Conservation (phyloP, 2,329 filamentous ascomycete genomes). For the Xylaria sp. region DNA sequence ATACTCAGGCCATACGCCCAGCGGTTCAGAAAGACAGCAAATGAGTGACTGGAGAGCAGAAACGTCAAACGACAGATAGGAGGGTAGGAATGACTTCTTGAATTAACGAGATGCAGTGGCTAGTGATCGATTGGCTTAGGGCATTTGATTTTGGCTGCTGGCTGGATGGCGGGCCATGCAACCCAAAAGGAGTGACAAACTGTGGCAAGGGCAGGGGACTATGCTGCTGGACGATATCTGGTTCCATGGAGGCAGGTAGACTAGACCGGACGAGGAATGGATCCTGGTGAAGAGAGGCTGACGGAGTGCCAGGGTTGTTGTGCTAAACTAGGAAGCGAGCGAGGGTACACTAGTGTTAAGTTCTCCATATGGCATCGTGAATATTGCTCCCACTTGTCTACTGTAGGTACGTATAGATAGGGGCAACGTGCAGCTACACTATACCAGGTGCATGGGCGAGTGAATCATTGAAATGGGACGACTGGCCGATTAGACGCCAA, state of each 20-base stretch:
- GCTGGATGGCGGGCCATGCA: constrained; percentile 40
- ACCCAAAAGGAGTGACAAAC: constrained; percentile 36
- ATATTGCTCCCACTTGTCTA: background rate
- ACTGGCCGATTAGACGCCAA: constrained; percentile 22
- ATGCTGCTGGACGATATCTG: background rate
- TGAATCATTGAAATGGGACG: constrained; percentile 10
- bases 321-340: constrained; percentile 19
- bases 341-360: background rate
- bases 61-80: constrained; percentile 29
- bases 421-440: background rate
- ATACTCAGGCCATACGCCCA: constrained; percentile 36
- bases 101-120: constrained; percentile 33
- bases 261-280: constrained; percentile 27
- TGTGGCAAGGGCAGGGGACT: constrained; percentile 10
- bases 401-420: background rate
- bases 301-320: constrained; percentile 27
- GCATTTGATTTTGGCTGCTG: constrained; percentile 33
- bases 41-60: constrained; percentile 33
- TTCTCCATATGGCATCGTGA: constrained; percentile 9
- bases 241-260: constrained; percentile 8
- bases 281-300: constrained; percentile 28
- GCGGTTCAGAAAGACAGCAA: constrained; percentile 32
- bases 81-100: constrained; percentile 40
- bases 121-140: constrained; percentile 42
- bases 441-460: background rate